Conservation (phyloP, 2,329 filamentous ascomycete genomes). For the Colletotrichum zoysiae region DNA sequence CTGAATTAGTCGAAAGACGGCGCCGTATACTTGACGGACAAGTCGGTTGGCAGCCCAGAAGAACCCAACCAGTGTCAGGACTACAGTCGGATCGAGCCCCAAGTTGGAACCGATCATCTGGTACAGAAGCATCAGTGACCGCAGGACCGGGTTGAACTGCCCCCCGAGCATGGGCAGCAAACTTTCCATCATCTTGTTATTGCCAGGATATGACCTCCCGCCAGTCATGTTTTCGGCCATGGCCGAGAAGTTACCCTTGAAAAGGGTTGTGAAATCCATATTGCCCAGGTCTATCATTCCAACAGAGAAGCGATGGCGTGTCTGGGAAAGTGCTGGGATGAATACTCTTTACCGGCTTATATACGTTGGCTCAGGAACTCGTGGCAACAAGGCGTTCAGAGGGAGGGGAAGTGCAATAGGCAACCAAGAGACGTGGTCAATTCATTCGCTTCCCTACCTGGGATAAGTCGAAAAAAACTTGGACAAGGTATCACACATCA, state of each 20-base stretch:
- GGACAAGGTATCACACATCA: not conserved
- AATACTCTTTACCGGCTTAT: not conserved
- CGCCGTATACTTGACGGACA: conserved; percentile 51
- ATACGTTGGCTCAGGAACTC: not conserved
- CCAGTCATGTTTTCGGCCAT: conserved; percentile 40
- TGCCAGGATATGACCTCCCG: conserved; percentile 25
- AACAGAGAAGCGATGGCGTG: not conserved
- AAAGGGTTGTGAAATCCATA: conserved; percentile 38
- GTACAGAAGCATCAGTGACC: conserved; percentile 54
- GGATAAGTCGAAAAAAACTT: not conserved
- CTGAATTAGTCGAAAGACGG: conserved; percentile 54
- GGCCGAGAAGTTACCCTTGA: conserved; percentile 35
- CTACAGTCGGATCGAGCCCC: conserved; percentile 62
- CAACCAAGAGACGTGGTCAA: not conserved
- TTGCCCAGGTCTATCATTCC: conserved; percentile 33
- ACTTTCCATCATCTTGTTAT: conserved; percentile 41
- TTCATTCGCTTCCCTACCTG: not conserved
- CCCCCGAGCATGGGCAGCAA: conserved; percentile 40
- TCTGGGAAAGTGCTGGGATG: not conserved
- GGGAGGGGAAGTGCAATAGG: not conserved
- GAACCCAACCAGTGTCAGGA: conserved; percentile 60
- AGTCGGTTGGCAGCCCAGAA: conserved; percentile 61
- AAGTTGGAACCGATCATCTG: conserved; percentile 58
- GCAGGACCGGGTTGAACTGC: conserved; percentile 42
- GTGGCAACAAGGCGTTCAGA: not conserved